Percentiles rank a stretch among this genome's conserved stretches.
These are phyloP conservation scores for Gentiana straminea DNA, from an alignment of 257 asterid genomes.

Conservation along the genomic window DNA sequence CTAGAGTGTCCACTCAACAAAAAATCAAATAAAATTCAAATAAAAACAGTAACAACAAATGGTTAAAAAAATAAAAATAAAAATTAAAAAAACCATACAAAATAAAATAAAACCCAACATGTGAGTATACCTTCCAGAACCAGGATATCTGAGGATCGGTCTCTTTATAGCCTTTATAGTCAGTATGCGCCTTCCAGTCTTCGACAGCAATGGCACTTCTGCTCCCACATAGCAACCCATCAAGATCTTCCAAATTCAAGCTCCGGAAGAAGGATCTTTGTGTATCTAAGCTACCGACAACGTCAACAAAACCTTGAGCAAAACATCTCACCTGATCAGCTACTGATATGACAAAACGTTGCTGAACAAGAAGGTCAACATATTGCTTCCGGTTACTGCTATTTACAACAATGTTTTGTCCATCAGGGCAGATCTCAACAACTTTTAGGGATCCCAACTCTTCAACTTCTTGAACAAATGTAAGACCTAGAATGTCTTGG, in stretches of 20 bases:
- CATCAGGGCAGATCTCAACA: conserved; percentile 66
- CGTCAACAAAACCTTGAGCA: conserved; percentile 63
- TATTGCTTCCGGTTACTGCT: conserved; percentile 68
- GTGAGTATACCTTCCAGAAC: conserved; percentile 87
- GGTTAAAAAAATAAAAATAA: background rate
- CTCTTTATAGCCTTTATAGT: conserved; percentile 62
- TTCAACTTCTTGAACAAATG: conserved; percentile 68
- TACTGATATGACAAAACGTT: conserved; percentile 58
- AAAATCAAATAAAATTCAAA: background rate
- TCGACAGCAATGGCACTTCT: conserved; percentile 67
- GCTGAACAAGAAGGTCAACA: conserved; percentile 64
- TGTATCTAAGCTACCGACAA: conserved; percentile 28
- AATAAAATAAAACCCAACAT: conserved; percentile 1
- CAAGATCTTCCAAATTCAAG: conserved; percentile 73
- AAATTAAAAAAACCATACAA: background rate
- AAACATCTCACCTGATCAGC: conserved; percentile 59
- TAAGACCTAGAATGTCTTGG: conserved; percentile 78
- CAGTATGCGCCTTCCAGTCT: conserved; percentile 93
- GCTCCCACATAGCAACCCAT: conserved; percentile 75
- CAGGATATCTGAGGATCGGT: conserved; percentile 73
- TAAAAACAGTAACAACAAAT: conserved; percentile 1
- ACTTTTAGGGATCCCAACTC: conserved; percentile 73
- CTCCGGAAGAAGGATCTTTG: conserved; percentile 54
- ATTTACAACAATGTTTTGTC: conserved; percentile 49
- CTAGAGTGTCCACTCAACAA: too few species aligned